Base-by-base conservation (phyloP, 2,329 filamentous ascomycete species). In the Byssochlamys sp. region DNA sequence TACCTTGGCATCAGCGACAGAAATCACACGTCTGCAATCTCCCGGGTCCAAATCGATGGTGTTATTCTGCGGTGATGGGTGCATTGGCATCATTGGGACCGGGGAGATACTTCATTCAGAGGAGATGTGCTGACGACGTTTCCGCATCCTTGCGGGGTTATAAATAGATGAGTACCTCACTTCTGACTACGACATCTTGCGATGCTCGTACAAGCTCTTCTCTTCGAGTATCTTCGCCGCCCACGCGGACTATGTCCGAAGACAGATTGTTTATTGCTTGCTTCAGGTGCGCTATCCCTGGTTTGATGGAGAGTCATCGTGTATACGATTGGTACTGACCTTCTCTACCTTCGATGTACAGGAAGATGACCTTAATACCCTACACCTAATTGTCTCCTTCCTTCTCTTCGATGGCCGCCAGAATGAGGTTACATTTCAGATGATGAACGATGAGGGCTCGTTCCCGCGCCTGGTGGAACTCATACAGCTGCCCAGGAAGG, bases 221-320 rank as follows among this genome's bases (percentile, higher is more conserved):
- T 80, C 86, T 55, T 91, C 91, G 70, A 76, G 78, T 19, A 78
- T 97, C 51, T 99, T 95, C 72, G 74, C 76, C 27, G 74, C 80
- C 12, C 87, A 96, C 71, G 82, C 84, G 63, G 87, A 90, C 58
- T 97, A 99, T 74, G 89, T 97, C 61, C 89, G 92, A 61, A 88
- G 84, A 51, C 94, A 97, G 76, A 90, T 99, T 67, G 85, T 97
- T 63, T 91, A 95, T 74, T 91, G 90, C 71, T 79, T 99, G 55
- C 77, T 96, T 55, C 82, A 86, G 76, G 82, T 84, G 73, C 52
- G 71, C 39, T 24, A 19, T 45, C 39, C n/a, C 39, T 45, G 39
- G n/a, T 9, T 45, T n/a, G 7, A 10, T 19, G 39, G 39, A 12
- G 31, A 31, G 11, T 31, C 29, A 10, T 45, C 19, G 3, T n/a